A percentile compares a stretch with the other conserved stretches of the same genome.
phyloP scores from a whole-genome alignment of 108 stramenopile genomes.

The Aurantiochytrium sp. region DNA sequence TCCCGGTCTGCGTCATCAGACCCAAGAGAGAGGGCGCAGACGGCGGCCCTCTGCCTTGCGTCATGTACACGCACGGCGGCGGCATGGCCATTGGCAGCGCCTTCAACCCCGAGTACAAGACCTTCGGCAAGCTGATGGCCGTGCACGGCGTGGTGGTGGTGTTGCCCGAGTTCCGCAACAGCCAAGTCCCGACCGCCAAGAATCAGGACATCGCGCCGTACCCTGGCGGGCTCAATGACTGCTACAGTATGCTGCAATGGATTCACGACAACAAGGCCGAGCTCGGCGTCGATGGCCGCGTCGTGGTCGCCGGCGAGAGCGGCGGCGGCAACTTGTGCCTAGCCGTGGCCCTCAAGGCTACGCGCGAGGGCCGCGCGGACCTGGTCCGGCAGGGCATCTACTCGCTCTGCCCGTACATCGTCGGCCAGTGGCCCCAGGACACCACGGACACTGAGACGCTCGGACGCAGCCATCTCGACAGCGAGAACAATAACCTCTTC shows the following conservation, averaged over 20 bases:
- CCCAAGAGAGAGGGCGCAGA: too few species aligned
- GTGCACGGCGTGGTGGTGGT: not conserved
- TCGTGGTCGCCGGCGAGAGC: not conserved
- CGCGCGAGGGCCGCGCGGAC: not conserved
- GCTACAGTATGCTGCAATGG: not conserved
- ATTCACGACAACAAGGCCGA: not conserved
- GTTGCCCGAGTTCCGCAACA: not conserved
- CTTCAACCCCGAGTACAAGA: not conserved
- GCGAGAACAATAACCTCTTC: not conserved
- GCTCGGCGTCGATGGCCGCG: not conserved
- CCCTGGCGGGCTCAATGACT: not conserved
- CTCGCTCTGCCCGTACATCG: not conserved
- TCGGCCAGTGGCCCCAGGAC: not conserved
- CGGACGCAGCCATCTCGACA: not conserved
- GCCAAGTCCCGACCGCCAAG: not conserved
- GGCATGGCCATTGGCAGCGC: not conserved
- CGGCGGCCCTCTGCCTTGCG: not conserved
- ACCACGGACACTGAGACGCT: not conserved
- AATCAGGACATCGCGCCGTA: not conserved
- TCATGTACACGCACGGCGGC: not conserved
- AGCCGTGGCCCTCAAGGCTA: not conserved
- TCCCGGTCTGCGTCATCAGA: too few species aligned
- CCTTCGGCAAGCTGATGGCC: not conserved
- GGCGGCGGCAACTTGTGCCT: not conserved
- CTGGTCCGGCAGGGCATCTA: not conserved